Percentiles rank a stretch among this genome's conserved stretches.
phyloP scores from a whole-genome alignment of 2,329 filamentous ascomycete genomes.

The Blastomyces parvus region DNA sequence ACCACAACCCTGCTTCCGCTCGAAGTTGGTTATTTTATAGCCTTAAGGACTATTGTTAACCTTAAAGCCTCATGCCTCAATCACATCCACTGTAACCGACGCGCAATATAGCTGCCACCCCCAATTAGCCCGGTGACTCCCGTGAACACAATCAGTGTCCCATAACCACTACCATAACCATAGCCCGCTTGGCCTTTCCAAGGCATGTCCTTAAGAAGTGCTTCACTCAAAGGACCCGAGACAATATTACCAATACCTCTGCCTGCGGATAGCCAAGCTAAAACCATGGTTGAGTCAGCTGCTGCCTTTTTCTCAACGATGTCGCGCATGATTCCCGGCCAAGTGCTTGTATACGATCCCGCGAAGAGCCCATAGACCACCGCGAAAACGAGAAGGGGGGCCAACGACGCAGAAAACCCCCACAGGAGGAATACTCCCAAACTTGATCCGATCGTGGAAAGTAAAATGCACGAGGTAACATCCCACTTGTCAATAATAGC shows the following conservation, averaged over 20 bases:
- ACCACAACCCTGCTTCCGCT: background rate
- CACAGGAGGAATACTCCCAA: slow-evolving; percentile 38
- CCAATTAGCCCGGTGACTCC: background rate
- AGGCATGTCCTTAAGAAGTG: slow-evolving; percentile 2
- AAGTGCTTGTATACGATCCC: slow-evolving; percentile 35
- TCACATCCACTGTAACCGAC: background rate
- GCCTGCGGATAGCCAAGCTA: slow-evolving; percentile 40
- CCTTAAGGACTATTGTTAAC: background rate
- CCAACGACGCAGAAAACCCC: slow-evolving; percentile 38
- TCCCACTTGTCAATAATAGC: slow-evolving; percentile 34
- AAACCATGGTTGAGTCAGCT: slow-evolving; percentile 41
- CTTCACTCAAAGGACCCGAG: slow-evolving; percentile 33
- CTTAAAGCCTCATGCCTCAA: background rate
- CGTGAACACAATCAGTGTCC: slow-evolving; percentile 3
- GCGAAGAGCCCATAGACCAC: slow-evolving; percentile 39
- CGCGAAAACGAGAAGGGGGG: slow-evolving; percentile 32
- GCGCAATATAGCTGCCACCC: background rate
- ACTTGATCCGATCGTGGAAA: slow-evolving; percentile 34
- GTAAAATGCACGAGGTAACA: slow-evolving; percentile 30
- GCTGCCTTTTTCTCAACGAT: slow-evolving; percentile 28
- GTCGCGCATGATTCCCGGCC: slow-evolving; percentile 39
- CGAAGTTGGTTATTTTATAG: background rate
- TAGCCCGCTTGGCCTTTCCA: slow-evolving; percentile 4
- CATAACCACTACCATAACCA: slow-evolving; percentile 8
- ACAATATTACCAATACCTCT: slow-evolving; percentile 45